Evolutionary conservation across 495 filamentous ascomycete genomes (phyloP), one percentile per base, ranked within the genome.

Genomic region (Hypomontagnella monticulosa): DNA sequence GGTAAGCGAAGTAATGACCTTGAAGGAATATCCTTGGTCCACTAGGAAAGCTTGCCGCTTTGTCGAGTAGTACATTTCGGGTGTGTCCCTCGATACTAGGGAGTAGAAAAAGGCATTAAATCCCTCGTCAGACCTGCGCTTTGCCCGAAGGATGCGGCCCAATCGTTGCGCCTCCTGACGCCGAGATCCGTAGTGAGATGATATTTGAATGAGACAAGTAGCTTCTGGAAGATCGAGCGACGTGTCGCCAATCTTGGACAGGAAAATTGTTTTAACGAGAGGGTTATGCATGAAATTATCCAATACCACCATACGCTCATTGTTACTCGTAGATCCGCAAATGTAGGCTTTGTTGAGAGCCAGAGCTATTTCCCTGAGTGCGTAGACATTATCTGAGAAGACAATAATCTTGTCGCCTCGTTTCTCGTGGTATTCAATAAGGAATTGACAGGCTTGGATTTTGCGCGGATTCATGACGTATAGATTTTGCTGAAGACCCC

Each of bases 21-120:
- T 98, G 84, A 98, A 98, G 15, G 95, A 95, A 76, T 99, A 99
- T 34, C 95, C 95, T 75, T 99, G 95, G 68, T 99, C 95, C 47
- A 99, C 93, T 3, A 99, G 84, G 83, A 99, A 99, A 20, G 95
- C 96, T 73, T 99, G 95, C 16, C 95, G 88, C 78, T 97, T 97
- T 37, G 91, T 91, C 4, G 95, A 97, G 80, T 97, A 99, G 75
- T 89, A 94, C 96, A 99, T 98, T 78, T 99, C 95, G 51, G 92
- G 86, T 1, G 95, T 99, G 75, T 98, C 95, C 75, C 97, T 97
- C 8, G 91, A 95, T 30, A 99, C 95, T 4, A 99, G 83, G 0
- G 92, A 95, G 78, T 99, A 99, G 79, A 99, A 99, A 79, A 99
- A 99, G 0, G 95, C 95, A 77, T 99, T 99, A 79, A 99, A 99